Evolutionary conservation across 768 basidiomycete species (phyloP), one percentile per base, ranked within the genome.

Genomic region (Psilocybe cyanescens): DNA sequence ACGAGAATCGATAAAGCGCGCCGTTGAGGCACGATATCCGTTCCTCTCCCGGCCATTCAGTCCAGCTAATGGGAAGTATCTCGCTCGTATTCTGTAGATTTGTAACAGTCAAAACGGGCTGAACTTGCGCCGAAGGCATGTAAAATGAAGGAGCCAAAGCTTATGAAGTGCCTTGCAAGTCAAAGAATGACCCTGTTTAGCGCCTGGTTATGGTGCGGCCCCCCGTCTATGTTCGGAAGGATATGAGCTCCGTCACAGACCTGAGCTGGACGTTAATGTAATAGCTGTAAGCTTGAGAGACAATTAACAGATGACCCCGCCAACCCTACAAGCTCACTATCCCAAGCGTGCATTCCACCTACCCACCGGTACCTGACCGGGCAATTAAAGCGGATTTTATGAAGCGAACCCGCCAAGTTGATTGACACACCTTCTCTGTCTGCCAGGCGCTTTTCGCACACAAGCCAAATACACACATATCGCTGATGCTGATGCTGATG

Each of bases 1-100:
- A 45, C 3, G 37, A 46, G 51, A 11, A 33, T 24, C 4, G 48
- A 58, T 33, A 58, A 51, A 28, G 33, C 57, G 57, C 57, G 57
- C 39, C 49, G 37, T 41, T 19, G 19, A 51, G 29, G n/a, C 41
- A 44, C 41, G 41, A 44, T 39, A 52, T 41, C 33, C 57, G 48
- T 51, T 19, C 24, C 19, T 16, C 31, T 24, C 12, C 4, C 19
- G 24, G 16, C 46, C 31, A 7, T 57, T 14, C 19, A 31, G 55
- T 17, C 24, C 55, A 51, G 49, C 49, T 29, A 51, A 57, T 45
- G n/a, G 44, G 29, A 33, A 46, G 4, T n/a, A 33, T 11, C 31
- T 33, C 45, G 45, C 45, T 41, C 54, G 24, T n/a, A 55, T n/a
- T 45, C 54, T 47, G 8, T 57, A 47, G 41, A 33, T 17, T 46